Evolutionary conservation across 2,329 filamentous ascomycete species (phyloP).

Genomic region (Aspergillus sp.): DNA sequence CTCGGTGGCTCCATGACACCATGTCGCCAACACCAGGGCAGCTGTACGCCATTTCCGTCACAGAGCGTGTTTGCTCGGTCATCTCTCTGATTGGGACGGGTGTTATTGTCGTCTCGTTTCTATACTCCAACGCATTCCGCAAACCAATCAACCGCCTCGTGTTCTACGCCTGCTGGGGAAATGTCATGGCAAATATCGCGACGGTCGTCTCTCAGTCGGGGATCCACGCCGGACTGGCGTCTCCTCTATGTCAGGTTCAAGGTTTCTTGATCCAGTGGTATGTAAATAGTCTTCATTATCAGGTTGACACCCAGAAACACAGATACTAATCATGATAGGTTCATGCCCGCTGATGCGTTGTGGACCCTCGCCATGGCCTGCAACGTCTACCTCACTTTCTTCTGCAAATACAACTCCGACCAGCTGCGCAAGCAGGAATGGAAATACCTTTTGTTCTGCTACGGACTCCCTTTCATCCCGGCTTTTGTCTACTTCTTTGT

Average conservation of each 20-base stretch:
- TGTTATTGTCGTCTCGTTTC: conserved; percentile 71
- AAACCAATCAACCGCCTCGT: conserved; percentile 85
- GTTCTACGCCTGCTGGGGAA: conserved; percentile 81
- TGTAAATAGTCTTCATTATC: too few relatives aligned
- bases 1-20: conserved; percentile 10
- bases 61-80: conserved; percentile 68
- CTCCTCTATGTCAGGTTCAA: conserved; percentile 71
- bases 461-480: conserved; percentile 70
- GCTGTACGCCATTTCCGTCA: conserved; percentile 56
- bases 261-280: conserved; percentile 81
- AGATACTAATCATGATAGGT: conserved; percentile 50
- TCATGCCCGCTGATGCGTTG: conserved; percentile 71
- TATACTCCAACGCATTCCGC: conserved; percentile 67
- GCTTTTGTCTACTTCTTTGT: conserved; percentile 68
- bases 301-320: too few relatives aligned
- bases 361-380: conserved; percentile 81
- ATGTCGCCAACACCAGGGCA: conserved; percentile 35
- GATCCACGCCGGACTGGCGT: conserved; percentile 48
- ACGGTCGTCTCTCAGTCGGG: conserved; percentile 70
- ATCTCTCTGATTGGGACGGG: conserved; percentile 69
- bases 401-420: conserved; percentile 66
- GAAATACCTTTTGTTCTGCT: conserved; percentile 68
- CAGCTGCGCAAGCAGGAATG: conserved; percentile 67
- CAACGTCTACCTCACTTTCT: conserved; percentile 82
- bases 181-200: conserved; percentile 73